A percentile compares a stretch with the other conserved stretches of the same genome.
Conservation (phyloP, 1,284 basidiomycete species). For the Coniophora puteana region DNA sequence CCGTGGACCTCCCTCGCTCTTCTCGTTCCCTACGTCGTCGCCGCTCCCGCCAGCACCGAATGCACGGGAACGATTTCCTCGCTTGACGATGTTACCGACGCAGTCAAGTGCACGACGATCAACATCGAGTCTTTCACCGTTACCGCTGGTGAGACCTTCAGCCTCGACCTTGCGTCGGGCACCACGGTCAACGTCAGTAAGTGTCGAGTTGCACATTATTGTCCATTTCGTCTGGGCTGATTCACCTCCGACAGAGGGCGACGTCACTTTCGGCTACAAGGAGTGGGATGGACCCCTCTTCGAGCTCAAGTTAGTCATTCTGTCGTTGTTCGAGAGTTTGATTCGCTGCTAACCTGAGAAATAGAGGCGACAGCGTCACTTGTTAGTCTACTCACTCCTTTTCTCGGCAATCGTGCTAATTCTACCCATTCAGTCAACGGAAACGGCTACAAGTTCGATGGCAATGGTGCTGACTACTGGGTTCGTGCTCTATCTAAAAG, state of each 20-base stretch:
- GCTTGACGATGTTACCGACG: conserved; percentile 26
- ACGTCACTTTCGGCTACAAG: conserved; percentile 36
- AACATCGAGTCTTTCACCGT: conserved; percentile 38
- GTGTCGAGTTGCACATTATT: conserved; percentile 9
- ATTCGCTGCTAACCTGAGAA: too few relatives aligned
- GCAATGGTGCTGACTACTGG: conserved; percentile 40
- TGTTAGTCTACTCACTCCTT: conserved; percentile 26
- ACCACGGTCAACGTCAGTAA: conserved; percentile 39
- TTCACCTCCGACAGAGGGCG: too few relatives aligned
- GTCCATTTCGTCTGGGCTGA: too few relatives aligned
- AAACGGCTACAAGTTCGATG: conserved; percentile 42
- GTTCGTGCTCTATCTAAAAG: too few relatives aligned
- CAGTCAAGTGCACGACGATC: conserved; percentile 30
- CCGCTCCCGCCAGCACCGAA: conserved; percentile 8
- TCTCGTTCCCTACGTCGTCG: conserved; percentile 16
- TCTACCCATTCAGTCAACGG: conserved; percentile 37
- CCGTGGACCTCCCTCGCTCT: conserved; percentile 13
- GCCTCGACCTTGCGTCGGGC: conserved; percentile 32
- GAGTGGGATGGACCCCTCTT: conserved; percentile 43
- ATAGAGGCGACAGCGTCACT: conserved; percentile 33
- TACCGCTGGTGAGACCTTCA: conserved; percentile 38
- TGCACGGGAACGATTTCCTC: conserved; percentile 33
- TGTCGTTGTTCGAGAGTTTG: background rate
- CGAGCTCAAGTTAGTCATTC: conserved; percentile 19
- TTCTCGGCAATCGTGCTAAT: background rate